Conservation (phyloP, 805 yeast genomes). For the Candida andamanensis region DNA sequence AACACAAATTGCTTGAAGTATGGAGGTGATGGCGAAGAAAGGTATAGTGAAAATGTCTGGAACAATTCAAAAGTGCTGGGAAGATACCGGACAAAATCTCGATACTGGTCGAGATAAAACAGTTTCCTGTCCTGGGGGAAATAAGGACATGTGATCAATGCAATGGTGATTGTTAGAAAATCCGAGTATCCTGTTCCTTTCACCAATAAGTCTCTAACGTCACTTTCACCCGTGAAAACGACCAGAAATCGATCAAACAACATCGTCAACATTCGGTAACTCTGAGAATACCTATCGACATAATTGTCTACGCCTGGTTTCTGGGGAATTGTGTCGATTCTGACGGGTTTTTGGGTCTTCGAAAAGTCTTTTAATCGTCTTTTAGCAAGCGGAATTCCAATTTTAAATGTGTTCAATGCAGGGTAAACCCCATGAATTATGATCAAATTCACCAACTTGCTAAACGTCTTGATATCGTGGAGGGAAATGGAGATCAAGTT, state of each 20-base stretch:
- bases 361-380: conserved; percentile 51
- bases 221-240: conserved; percentile 39
- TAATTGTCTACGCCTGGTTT: conserved; percentile 7
- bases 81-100: conserved; percentile 29
- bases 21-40: conserved; percentile 44
- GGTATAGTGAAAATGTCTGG: conserved; percentile 52
- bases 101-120: conserved; percentile 11
- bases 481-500: conserved; percentile 62
- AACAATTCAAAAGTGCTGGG: conserved; percentile 68
- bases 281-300: conserved; percentile 14
- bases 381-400: conserved; percentile 62
- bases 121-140: conserved; percentile 14
- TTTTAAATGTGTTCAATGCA: conserved; percentile 44
- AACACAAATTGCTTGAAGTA: conserved; percentile 46
- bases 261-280: conserved; percentile 20
- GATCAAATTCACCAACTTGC: conserved; percentile 56
- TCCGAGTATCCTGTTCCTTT: conserved; percentile 69
- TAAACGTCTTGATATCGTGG: conserved; percentile 77
- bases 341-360: conserved; percentile 19
- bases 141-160: conserved; percentile 34
- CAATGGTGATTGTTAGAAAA: conserved; percentile 44
- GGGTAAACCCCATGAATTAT: conserved; percentile 71
- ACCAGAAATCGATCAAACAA: conserved; percentile 24
- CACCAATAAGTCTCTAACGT: conserved; percentile 47
- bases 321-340: conserved; percentile 15